Percentiles rank a stretch among this genome's conserved stretches.
phyloP scores from a whole-genome alignment of 2,329 filamentous ascomycete species.

The Aspergillus pseudoterreus region DNA sequence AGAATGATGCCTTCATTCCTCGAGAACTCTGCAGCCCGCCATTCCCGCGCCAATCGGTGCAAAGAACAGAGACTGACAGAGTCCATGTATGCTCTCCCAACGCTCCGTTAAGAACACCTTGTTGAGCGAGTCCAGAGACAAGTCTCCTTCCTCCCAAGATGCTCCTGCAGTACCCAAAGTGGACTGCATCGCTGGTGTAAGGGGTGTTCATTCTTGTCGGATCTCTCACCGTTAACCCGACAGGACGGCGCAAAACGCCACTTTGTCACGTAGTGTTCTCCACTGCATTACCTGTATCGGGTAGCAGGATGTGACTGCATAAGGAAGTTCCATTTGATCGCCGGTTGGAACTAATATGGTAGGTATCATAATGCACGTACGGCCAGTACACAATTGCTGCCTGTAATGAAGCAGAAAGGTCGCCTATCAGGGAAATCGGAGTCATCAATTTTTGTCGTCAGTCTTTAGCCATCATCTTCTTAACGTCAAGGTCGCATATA shows the following conservation, averaged over 20 bases:
- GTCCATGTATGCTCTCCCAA: conserved; percentile 59
- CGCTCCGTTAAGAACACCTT: conserved; percentile 77
- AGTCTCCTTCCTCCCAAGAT: conserved; percentile 45
- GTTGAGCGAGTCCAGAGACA: conserved; percentile 36
- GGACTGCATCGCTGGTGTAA: conserved; percentile 65
- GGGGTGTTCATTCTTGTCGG: background rate
- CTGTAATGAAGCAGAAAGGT: background rate
- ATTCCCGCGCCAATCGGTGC: conserved; percentile 13
- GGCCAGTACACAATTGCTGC: conserved; percentile 1
- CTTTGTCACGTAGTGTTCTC: background rate
- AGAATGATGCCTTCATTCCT: conserved; percentile 38
- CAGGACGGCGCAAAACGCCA: background rate
- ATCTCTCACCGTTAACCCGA: no score
- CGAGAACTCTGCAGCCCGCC: conserved; percentile 18
- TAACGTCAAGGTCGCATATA: conserved; percentile 9
- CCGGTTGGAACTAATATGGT: background rate
- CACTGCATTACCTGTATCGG: background rate
- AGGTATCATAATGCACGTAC: conserved; percentile 2
- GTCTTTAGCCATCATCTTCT: conserved; percentile 20
- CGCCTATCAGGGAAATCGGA: conserved; percentile 3
- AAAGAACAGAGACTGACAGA: conserved; percentile 22
- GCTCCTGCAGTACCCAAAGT: conserved; percentile 70
- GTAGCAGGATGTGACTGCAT: background rate
- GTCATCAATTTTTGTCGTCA: conserved; percentile 20
- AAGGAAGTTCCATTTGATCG: background rate